Base-by-base conservation (phyloP, 2,329 filamentous ascomycete genomes). In the Hawksworthiomyces lignivorus region DNA sequence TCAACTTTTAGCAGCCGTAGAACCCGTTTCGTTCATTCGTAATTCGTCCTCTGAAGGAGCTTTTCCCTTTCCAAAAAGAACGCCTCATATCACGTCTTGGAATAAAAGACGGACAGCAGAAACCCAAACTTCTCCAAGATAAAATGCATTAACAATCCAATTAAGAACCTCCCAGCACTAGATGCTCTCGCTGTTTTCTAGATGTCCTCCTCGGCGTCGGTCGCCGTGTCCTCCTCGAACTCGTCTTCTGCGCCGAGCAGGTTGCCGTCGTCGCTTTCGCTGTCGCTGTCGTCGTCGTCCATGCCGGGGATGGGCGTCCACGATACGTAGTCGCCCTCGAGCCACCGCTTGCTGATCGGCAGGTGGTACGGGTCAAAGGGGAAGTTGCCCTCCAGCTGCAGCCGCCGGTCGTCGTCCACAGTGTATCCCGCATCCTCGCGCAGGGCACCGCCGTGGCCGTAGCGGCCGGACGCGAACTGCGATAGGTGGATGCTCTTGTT, bases 311-410 rank as follows among this genome's bases (percentile, higher is more conserved):
- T 77, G 5, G 80, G 75, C 49, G 77, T 77, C 85, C 87, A 96
- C 38, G 81, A 72, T 22, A 90, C 73, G 56, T 95, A 96, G 56
- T 94, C 84, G 17, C 77, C 73, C 48, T 88, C 83, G 11, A 98
- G 66, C 94, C 92, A 97, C 45, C 80, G 75, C 62, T 85, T 87
- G 60, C 89, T 96, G 51, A 80, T 70, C 1, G 89, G 89, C 37
- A 98, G 69, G 55, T 90, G 84, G 61, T 97, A 98, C 3, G 94
- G 94, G 58, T 98, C 92, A 56, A 98, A 98, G 0, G 92, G 92
- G 56, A 97, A 98, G 60, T 94, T 96, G 0, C 88, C 85, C 52
- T 97, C 89, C 2, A 98, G 73, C 61, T 95, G 83, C 55, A 90
- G 82, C 55, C 80, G 83, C 48, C 82, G 80, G 51, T 95, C 87